Conservation (phyloP, 169 alveolate genomes). For the Plasmodium malariae region DNA sequence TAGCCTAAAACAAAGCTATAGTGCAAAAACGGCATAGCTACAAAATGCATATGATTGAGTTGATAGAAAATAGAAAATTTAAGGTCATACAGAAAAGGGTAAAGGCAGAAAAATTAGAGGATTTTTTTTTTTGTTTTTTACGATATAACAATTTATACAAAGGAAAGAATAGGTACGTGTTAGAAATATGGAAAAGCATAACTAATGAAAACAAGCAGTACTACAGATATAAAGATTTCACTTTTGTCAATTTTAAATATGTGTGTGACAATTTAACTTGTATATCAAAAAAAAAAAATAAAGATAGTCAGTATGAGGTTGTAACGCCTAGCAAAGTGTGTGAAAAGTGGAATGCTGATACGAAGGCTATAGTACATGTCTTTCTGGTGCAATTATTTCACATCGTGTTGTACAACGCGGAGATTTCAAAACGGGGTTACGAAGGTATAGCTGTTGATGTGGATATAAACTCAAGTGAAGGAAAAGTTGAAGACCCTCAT, state of each 20-base stretch:
- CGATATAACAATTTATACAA: conserved; percentile 38
- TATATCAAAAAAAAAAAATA: background rate
- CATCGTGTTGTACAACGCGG: too few relatives aligned
- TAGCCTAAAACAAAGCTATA: too few relatives aligned
- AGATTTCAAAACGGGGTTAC: too few relatives aligned
- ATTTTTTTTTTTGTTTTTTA: conserved; percentile 36
- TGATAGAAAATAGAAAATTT: conserved; percentile 39
- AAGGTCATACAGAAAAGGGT: conserved; percentile 16
- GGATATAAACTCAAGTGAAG: too few relatives aligned
- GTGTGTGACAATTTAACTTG: conserved; percentile 26
- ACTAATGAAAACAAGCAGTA: background rate
- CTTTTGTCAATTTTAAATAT: conserved; percentile 59
- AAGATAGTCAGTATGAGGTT: background rate
- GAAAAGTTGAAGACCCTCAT: too few relatives aligned
- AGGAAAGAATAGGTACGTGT: conserved; percentile 32
- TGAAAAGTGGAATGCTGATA: background rate
- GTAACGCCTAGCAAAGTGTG: too few relatives aligned
- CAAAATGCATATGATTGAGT: conserved; percentile 52
- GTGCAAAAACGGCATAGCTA: too few relatives aligned
- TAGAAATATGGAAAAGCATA: conserved; percentile 37
- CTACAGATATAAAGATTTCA: background rate
- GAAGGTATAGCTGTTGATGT: too few relatives aligned
- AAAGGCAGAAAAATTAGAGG: conserved; percentile 12
- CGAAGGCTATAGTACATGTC: background rate
- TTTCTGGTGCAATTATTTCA: background rate